A percentile compares a stretch with the other conserved stretches of the same genome.
Conservation (phyloP, 345 rosid species). For the Hibiscus mutabilis region DNA sequence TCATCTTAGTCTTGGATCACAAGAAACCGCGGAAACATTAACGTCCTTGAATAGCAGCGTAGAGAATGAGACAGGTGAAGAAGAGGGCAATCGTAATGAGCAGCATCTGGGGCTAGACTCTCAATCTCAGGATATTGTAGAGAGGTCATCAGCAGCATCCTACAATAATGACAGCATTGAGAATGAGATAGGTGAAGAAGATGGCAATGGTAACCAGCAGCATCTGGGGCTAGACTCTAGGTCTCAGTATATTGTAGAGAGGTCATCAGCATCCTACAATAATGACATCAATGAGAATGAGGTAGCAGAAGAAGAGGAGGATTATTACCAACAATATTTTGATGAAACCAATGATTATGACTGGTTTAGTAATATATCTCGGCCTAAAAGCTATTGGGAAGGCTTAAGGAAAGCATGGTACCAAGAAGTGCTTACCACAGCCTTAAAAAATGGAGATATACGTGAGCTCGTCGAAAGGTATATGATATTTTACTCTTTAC, state of each 20-base stretch:
- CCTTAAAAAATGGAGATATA: conserved; percentile 49
- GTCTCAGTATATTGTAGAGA: conserved; percentile 19
- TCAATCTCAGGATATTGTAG: conserved; percentile 15
- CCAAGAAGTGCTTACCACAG: conserved; percentile 46
- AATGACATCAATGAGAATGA: conserved; percentile 39
- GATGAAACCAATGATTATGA: conserved; percentile 30
- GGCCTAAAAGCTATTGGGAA: conserved; percentile 94
- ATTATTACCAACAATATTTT: conserved; percentile 17
- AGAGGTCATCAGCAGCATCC: conserved; percentile 2
- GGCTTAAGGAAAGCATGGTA: conserved; percentile 60
- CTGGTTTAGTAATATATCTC: conserved; percentile 62
- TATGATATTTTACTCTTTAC: background rate
- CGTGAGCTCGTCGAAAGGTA: conserved; percentile 75
- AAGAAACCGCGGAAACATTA: conserved; percentile 15
- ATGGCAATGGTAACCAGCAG: conserved; percentile 8
- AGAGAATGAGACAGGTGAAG: background rate
- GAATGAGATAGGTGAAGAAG: conserved; percentile 20
- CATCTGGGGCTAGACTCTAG: conserved; percentile 13
- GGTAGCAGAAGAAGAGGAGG: conserved; percentile 30
- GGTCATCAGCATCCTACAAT: conserved; percentile 8
- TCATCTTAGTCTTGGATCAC: conserved; percentile 4
- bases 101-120: conserved; percentile 12
- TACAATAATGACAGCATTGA: no score
- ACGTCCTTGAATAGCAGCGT: conserved; percentile 20
- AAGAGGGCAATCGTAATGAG: background rate